These are phyloP conservation scores for Quercus rubra DNA, from an alignment of 306 rosid species.

Conservation along the genomic window DNA sequence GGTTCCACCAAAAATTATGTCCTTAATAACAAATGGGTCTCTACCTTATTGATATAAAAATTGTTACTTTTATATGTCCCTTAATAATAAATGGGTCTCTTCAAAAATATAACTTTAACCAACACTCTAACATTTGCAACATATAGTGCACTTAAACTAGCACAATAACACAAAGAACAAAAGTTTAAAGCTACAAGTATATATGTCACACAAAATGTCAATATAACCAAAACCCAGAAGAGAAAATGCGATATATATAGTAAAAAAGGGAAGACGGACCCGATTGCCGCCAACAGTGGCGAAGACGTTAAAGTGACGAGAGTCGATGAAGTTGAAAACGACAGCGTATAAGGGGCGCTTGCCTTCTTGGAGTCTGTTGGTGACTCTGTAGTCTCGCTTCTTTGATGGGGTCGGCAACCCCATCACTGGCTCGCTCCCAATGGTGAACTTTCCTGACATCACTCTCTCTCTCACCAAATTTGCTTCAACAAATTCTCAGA, in stretches of 20 bases:
- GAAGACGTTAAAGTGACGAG: constrained; percentile 76
- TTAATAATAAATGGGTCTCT: too few species aligned
- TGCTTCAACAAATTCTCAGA: too few species aligned
- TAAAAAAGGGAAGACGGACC: constrained; percentile 27
- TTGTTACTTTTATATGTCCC: too few species aligned
- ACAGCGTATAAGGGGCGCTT: constrained; percentile 83
- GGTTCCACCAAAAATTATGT: neutral
- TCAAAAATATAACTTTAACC: neutral
- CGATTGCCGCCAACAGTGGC: constrained; percentile 96
- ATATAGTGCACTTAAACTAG: neutral
- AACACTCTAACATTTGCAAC: neutral
- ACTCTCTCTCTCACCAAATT: neutral
- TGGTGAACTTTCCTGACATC: constrained; percentile 28
- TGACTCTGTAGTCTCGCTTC: constrained; percentile 75
- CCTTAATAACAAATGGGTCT: neutral
- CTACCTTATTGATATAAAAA: too few species aligned
- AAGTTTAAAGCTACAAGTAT: neutral
- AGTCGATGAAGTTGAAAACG: constrained; percentile 86
- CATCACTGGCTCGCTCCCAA: constrained; percentile 80
- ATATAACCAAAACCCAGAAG: neutral
- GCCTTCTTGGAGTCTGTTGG: constrained; percentile 93
- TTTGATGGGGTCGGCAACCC: constrained; percentile 50
- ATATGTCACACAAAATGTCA: neutral
- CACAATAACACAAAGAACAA: neutral
- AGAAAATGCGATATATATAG: neutral